A percentile compares a stretch with the other conserved stretches of the same genome.
phyloP scores from a whole-genome alignment of 805 yeast species.

The Candida stauntonica region DNA sequence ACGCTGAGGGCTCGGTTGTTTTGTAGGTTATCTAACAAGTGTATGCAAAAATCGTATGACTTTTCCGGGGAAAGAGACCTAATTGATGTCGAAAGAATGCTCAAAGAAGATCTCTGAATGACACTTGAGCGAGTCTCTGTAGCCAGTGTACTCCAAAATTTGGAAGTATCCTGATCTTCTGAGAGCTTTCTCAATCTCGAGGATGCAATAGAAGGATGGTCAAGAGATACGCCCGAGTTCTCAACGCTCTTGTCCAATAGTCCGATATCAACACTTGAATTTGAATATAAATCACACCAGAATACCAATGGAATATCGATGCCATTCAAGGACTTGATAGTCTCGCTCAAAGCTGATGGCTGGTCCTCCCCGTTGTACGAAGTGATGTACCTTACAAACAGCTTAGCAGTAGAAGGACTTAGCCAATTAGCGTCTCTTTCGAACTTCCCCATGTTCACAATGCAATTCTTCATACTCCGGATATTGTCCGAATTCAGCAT shows the following conservation, averaged over 20 bases:
- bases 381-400: constrained; percentile 15
- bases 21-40: constrained; percentile 1
- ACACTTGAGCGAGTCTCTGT: constrained; percentile 6
- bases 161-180: constrained; percentile 1
- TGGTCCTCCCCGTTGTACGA: no score
- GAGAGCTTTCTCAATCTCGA: constrained; percentile 11
- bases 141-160: constrained; percentile 14
- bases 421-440: constrained; percentile 14
- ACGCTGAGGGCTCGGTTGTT: background rate
- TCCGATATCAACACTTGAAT: background rate
- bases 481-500: constrained; percentile 13
- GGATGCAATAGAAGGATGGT: constrained; percentile 2
- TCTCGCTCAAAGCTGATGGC: constrained; percentile 2
- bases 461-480: constrained; percentile 15
- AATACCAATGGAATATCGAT: constrained; percentile 10
- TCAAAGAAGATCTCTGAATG: constrained; percentile 8
- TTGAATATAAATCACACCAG: constrained; percentile 14
- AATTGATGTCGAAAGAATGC: constrained; percentile 11
- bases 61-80: constrained; percentile 4
- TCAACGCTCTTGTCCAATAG: background rate
- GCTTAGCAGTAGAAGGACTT: constrained; percentile 7
- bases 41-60: constrained; percentile 12
- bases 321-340: constrained; percentile 1
- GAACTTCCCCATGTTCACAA: constrained; percentile 8
- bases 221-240: no score